Base-by-base conservation (phyloP, 1,284 basidiomycete genomes). In the Rhodotorula sp. region DNA sequence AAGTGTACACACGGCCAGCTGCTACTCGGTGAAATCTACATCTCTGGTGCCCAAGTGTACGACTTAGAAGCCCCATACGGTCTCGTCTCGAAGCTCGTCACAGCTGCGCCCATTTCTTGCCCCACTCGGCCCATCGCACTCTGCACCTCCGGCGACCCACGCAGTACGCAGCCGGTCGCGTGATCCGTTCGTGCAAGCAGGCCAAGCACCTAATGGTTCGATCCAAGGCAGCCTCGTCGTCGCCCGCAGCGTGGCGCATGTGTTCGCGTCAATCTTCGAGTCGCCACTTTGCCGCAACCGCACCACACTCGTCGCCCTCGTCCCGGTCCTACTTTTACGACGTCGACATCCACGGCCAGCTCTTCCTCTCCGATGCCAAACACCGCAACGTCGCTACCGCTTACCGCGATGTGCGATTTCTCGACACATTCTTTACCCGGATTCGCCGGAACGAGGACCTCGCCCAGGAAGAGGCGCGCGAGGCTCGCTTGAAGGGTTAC, bases 261-360 rank as follows among this genome's bases (percentile, higher is more conserved):
- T 49, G 18, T 49, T 24, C 14, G 48, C 37, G 14, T 42, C 37
- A 42, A 42, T 12, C 37, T 49, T 20, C 45, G 45, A 46, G 48
- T 24, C 48, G 48, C 24, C 48, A 49, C 48, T 49, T 49, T 24
- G 48, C 20, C 48, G 45, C n/a, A n/a, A n/a, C n/a, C n/a, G 37
- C 37, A 49, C 48, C 48, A 1, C 18, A 12, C 15, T 5, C 48
- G 48, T 49, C 37, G 37, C 37, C 10, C 37, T 42, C 67, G 1
- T 12, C 26, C 10, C 74, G 80, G 4, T 72, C 77, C 3, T 80
- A 80, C 46, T 66, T 74, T 45, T 80, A 80, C 70, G 79, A 78
- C 54, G 66, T 80, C 15, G 78, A 80, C 62, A 71, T 78, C 6
- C 78, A 81, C 62, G 80, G 80, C 0, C 79, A 78, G 60, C 76